These are phyloP conservation scores for Cryphonectria parasitica DNA, from an alignment of 2,329 filamentous ascomycete species.

Conservation along the genomic window DNA sequence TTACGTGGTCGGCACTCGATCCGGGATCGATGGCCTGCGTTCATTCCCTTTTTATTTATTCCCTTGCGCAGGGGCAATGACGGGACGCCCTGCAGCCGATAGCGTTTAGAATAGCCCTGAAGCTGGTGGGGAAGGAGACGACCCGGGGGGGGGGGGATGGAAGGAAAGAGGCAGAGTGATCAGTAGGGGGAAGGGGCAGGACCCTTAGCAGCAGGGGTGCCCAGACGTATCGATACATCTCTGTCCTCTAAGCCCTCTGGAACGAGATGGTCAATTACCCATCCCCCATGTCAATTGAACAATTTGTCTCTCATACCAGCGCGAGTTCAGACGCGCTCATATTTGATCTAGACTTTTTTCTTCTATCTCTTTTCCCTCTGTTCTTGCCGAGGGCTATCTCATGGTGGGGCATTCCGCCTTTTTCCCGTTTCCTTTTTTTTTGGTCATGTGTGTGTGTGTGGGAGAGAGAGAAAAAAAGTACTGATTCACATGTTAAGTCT, in stretches of 20 bases:
- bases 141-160: not conserved
- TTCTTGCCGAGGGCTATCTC: not conserved
- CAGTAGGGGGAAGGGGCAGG: not conserved
- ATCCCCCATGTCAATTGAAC: not conserved
- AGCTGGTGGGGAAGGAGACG: not conserved
- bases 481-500: not conserved
- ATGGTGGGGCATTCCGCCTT: no score
- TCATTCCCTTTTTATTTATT: not conserved
- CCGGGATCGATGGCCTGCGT: not conserved
- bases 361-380: not conserved
- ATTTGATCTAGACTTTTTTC: not conserved
- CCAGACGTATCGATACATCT: conserved; percentile 15
- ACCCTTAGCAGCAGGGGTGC: conserved; percentile 1
- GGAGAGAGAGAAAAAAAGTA: not conserved
- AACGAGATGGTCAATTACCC: not conserved
- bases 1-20: not conserved
- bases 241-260: not conserved
- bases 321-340: not conserved
- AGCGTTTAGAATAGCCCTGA: not conserved
- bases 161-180: not conserved
- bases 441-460: no score
- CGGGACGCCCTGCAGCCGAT: conserved; percentile 3
- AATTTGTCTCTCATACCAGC: not conserved
- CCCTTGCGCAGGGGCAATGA: not conserved
- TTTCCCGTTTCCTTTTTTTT: no score